Percentiles rank a stretch among this genome's conserved stretches.
These are phyloP conservation scores for Cordyceps javanica DNA, from an alignment of 2,329 filamentous ascomycete species.

Conservation along the genomic window DNA sequence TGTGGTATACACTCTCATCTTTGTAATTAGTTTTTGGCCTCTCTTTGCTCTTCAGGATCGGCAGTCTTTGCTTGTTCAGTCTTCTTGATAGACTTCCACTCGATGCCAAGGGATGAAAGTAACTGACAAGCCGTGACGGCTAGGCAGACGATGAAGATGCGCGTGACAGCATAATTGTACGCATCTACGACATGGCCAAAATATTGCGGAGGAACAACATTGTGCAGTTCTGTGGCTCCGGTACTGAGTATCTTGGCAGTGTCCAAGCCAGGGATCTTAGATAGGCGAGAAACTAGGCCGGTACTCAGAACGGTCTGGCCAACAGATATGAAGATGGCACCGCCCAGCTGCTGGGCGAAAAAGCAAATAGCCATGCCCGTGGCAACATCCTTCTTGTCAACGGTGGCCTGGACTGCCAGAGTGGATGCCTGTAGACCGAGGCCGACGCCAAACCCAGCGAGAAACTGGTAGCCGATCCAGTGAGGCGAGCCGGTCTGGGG, in stretches of 20 bases:
- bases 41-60: constrained; percentile 5
- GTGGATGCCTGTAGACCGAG: constrained; percentile 52
- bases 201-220: constrained; percentile 42
- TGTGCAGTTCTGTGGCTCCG: constrained; percentile 55
- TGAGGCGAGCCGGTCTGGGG: constrained; percentile 39
- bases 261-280: constrained; percentile 36
- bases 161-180: constrained; percentile 59
- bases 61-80: constrained; percentile 12
- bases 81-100: constrained; percentile 65
- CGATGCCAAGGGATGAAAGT: constrained; percentile 51
- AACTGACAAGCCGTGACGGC: constrained; percentile 50
- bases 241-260: constrained; percentile 36
- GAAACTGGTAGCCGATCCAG: constrained; percentile 56
- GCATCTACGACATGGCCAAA: constrained; percentile 50
- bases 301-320: constrained; percentile 49
- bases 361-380: constrained; percentile 50
- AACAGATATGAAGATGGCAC: constrained; percentile 51
- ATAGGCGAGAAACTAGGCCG: constrained; percentile 34
- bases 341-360: constrained; percentile 54
- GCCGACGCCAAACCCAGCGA: constrained; percentile 54
- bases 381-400: constrained; percentile 46
- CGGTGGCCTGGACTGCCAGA: constrained; percentile 50
- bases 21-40: neutral
- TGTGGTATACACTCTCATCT: neutral
- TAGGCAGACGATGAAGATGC: constrained; percentile 57